Percentiles rank a stretch among this genome's conserved stretches.
These are phyloP conservation scores for Lignosus rhinocerotis DNA, from an alignment of 1,284 basidiomycete species.

Conservation along the genomic window DNA sequence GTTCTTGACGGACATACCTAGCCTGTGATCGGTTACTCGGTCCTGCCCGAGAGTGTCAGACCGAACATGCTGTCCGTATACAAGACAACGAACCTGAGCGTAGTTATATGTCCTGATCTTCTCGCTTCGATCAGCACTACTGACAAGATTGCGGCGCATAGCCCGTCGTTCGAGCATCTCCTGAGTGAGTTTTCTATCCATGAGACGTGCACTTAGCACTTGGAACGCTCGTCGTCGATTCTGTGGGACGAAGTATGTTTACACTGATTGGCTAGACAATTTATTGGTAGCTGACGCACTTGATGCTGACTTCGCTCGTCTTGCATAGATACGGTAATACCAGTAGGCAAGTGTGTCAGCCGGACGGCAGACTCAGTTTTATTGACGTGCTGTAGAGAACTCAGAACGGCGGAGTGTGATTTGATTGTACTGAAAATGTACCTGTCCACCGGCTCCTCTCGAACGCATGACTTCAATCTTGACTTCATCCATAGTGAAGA, in stretches of 20 bases:
- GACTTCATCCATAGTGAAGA: constrained; percentile 86
- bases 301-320: constrained; percentile 96
- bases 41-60: constrained; percentile 49
- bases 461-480: constrained; percentile 93
- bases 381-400: constrained; percentile 82
- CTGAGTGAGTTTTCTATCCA: constrained; percentile 74
- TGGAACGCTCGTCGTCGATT: constrained; percentile 89
- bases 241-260: constrained; percentile 39
- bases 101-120: constrained; percentile 95
- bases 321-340: constrained; percentile 97
- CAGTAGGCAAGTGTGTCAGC: constrained; percentile 90
- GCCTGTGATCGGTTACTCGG: constrained; percentile 89
- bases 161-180: constrained; percentile 75
- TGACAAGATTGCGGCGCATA: constrained; percentile 71
- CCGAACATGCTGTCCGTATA: no score
- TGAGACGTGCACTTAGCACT: constrained; percentile 79
- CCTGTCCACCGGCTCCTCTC: constrained; percentile 95
- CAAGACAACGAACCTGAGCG: constrained; percentile 58
- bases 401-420: not conserved
- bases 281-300: constrained; percentile 41
- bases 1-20: constrained; percentile 78
- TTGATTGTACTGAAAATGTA: constrained; percentile 28
- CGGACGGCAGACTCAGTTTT: constrained; percentile 99
- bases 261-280: not conserved
- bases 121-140: constrained; percentile 82